Evolutionary conservation across 306 rosid genomes (phyloP), one percentile per base, ranked within the genome.

Genomic region (Fragaria nilgerrensis): DNA sequence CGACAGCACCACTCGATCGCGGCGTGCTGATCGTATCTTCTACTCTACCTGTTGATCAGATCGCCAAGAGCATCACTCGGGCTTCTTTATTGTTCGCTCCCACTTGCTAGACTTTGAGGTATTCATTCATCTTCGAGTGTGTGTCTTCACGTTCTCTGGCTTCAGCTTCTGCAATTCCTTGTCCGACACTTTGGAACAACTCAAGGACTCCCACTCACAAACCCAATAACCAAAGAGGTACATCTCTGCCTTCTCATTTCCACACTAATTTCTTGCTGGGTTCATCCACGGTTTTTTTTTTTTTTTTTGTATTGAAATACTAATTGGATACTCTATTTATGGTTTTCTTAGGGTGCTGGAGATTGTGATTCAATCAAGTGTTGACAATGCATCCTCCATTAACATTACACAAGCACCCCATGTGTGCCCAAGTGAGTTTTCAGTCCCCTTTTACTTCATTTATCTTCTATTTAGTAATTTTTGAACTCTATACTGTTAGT

Each of bases 401-500:
- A 64, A 88, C 98, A 52, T 75, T 90, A 73, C 97, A 94, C 88
- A 92, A 90, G 83, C 98, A 94, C 79, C 98, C 98, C 0, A 88
- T 89, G 96, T 92, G 97, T 7, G 90, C 92, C 0, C 90, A 92
- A 74, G 98, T 94, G 75, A 92, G 96, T 86, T 81, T 76, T 2
- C 70, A 44, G 5, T 53, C 49, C 48, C 48, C 44, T 1, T 44
- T 23, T 7, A 7, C 70, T 37, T n/a, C 29, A 56, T 19, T 50
- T 17, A 4, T 74, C 32, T 17, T 20, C 36, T 72, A 3, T 74
- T 32, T 48, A 22, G 0, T 22, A 9, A 29, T 2, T 55, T 58
- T 58, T 22, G 37, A 59, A 59, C 19, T 25, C 43, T 27, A 14
- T 16, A 22, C 14, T 65, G 5, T 34, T 7, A 32, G 19, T 58